Evolutionary conservation across 2,329 filamentous ascomycete genomes (phyloP), one percentile per base, ranked within the genome.

Genomic region (Madurella mycetomatis): DNA sequence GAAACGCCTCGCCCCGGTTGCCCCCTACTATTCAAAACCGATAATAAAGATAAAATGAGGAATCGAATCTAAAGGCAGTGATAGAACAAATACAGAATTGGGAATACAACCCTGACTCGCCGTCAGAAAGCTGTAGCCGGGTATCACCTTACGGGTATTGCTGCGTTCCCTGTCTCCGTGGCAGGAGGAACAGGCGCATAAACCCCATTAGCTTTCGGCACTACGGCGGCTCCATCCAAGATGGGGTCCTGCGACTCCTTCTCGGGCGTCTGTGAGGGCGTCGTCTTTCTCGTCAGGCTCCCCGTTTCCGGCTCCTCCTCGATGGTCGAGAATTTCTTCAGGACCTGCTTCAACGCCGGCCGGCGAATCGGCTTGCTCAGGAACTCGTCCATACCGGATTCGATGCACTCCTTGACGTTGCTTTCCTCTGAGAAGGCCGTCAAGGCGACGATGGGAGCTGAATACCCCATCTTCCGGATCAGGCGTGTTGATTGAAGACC

Each of bases 301-400:
- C 69, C 55, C 34, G 68, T 73, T 61, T 79, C 76, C 1, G 79
- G 76, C 67, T 91, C 88, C 66, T 92, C 89, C 0, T 80, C 82
- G 31, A 94, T 95, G 0, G 90, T 90, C 4, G 87, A 82, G 67
- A 90, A 92, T 66, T 90, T 90, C 66, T 87, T 89, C 12, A 95
- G 76, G 0, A 95, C 90, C 64, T 92, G 87, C 69, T 95, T 95
- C 53, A 96, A 76, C 5, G 88, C 88, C 1, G 88, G 89, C n/a
- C 91, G 76, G 47, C 88, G 81, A 60, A 96, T 95, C 0, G 83
- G 83, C 63, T 86, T 86, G 65, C 79, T 78, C 16, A 96, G 76
- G 69, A 96, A 96, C 73, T 91, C 90, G 65, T 96, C 83, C 91
- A 96, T 96, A 52, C 92, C 92, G 1, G 86, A 90, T 56, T 92